Base-by-base conservation (phyloP, 78 protist genomes). In the Dictyostelium intermedium region DNA sequence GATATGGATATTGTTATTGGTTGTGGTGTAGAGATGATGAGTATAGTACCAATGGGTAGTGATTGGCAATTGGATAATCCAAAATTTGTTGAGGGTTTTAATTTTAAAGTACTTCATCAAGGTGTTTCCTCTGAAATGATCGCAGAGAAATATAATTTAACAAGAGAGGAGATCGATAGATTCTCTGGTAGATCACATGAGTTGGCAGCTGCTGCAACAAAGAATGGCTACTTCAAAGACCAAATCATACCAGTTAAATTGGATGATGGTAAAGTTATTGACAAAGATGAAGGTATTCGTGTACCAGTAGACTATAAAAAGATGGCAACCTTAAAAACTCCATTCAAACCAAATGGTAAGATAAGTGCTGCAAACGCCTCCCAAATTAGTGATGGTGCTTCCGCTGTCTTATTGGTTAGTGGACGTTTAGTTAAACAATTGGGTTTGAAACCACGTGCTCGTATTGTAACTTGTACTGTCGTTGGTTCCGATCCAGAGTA, bases 281-380 rank as follows among this genome's bases (percentile, higher is more conserved):
- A 23, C 5, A 25, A 70, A 39, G 98, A 97, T 43, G 98, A 97
- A 18, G 98, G 98, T 30, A 83, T 97, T 37, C 94, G 97, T 82
- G 69, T 47, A 13, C 95, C 92, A 27, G 93, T 97, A 13, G 96
- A 96, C 69, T 87, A 82, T 23, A 95, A 74, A 25, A 95, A 93
- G 50, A 41, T 97, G 81, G 27, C 84, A n/a, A 61, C 43, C 20
- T 91, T 97, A 25, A 91, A 92, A 61, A 93, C 98, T 7, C 98
- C 92, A n/a, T 97, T 97, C 74, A 82, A 96, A 53, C 83, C 80
- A 34, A 45, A 78, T 35, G 97, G 97, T 82, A 80, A 95, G 3
- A 85, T 98, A 34, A 98, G 99, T n/a, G 99, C 99, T 4, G 99
- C 97, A 37, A 99, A 99, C 34, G 97, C 99, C 2, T 93, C 97